Base-by-base conservation (phyloP, 2,329 filamentous ascomycete species). In the Rhinocladiella mackenziei region DNA sequence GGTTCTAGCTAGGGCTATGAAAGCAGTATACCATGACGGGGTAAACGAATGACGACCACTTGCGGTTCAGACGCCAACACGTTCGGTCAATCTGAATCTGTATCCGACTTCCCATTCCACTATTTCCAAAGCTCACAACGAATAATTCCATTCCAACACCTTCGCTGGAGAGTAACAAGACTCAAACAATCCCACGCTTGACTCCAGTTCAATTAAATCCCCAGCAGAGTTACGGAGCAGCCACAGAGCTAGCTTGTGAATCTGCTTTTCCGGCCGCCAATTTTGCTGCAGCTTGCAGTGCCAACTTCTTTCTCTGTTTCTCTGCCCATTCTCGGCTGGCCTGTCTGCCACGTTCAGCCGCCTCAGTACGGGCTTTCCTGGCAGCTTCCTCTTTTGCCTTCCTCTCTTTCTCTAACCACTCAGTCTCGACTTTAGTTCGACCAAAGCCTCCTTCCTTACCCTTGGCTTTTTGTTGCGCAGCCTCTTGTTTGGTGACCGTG, bases 241-340 rank as follows among this genome's bases (percentile, higher is more conserved):
- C 29, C n/a, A 44, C 13, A 8, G 39, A 34, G 10, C 17, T 18
- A 9, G 10, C 11, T 3, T 17, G 32, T 17, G 20, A 20, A 17
- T 14, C 13, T 18, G 11, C 15, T 15, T 15, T 18, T 20, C 2
- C n/a, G 8, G 28, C 28, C 18, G 10, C 19, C 41, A 39, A 18
- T 31, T 43, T 51, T 23, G 40, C 41, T 13, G 39, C 41, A n/a
- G 38, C 39, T 14, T 50, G 48, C 26, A 30, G 13, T 3, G 49
- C 45, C 41, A 53, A 39, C 26, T 47, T 54, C 42, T 46, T 56
- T 46, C 56, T 59, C 53, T 63, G 56, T 45, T 56, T 60, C 47
- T 63, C 61, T 14, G 62, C 62, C 62, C 62, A 65, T 44, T 62
- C 61, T 18, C 60, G 56, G 42, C 62, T 63, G 8, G 62, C 61